phyloP scores from a whole-genome alignment of 2,329 filamentous ascomycete species.

The Aspergillus calidoustus region DNA sequence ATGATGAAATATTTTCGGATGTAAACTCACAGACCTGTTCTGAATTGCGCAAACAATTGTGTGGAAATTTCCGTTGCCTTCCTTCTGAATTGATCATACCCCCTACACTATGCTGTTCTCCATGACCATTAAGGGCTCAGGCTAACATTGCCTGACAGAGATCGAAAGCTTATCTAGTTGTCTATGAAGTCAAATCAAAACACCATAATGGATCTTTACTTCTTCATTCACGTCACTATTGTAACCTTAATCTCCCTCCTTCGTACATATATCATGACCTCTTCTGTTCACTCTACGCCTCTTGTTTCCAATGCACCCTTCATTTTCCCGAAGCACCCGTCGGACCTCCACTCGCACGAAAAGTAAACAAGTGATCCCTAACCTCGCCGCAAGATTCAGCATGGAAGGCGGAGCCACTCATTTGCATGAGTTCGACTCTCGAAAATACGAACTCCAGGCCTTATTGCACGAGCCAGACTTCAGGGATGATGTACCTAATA shows the following conservation, averaged over 20 bases:
- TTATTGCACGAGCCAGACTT: neutral
- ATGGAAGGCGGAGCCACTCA: neutral
- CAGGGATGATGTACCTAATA: neutral
- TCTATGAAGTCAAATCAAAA: neutral
- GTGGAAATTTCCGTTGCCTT: conserved; percentile 99
- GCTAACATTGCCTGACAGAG: conserved; percentile 3
- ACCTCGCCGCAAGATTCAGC: neutral
- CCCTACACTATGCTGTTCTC: neutral
- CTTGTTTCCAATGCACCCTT: neutral
- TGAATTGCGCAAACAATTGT: conserved; percentile 83
- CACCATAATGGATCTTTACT: neutral
- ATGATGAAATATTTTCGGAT: conserved; percentile 94
- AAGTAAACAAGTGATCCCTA: neutral
- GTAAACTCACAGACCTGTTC: conserved; percentile 78
- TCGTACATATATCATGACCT: neutral
- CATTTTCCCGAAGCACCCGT: neutral
- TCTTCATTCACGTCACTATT: neutral
- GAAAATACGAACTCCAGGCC: too few species aligned
- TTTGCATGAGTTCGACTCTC: neutral
- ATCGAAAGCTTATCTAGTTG: neutral
- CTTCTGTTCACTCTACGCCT: neutral
- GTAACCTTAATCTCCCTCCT: neutral
- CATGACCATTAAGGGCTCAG: neutral
- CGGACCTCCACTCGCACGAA: neutral
- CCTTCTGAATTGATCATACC: conserved; percentile 74